Conservation (phyloP, 1,284 basidiomycete species). For the Fomes fomentarius region DNA sequence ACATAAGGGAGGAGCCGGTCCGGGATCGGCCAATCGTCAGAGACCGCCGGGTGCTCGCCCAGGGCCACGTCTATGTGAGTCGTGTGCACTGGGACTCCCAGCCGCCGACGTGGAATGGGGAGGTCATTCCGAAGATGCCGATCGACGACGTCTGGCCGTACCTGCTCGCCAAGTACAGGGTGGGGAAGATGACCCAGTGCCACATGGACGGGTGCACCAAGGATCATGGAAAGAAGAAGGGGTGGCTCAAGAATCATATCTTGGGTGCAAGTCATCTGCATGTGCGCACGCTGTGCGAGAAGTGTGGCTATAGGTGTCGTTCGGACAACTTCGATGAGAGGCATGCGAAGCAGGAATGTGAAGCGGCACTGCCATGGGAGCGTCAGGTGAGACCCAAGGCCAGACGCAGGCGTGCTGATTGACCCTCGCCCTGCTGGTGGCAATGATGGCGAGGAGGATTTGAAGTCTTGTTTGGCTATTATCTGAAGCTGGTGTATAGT, state of each 20-base stretch:
- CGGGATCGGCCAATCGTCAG: too few species aligned
- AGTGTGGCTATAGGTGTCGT: not conserved
- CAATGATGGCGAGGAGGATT: too few species aligned
- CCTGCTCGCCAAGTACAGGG: not conserved
- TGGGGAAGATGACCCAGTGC: not conserved
- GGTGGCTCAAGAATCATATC: not conserved
- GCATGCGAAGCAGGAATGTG: too few species aligned
- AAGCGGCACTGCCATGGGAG: too few species aligned
- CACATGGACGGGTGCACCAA: not conserved
- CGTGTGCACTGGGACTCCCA: conserved; percentile 5
- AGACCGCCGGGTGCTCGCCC: too few species aligned
- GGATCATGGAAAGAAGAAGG: not conserved
- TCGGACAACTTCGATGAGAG: not conserved
- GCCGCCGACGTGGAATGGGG: conserved; percentile 1
- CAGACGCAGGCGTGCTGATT: too few species aligned
- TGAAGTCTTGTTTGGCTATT: too few species aligned
- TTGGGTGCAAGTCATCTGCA: not conserved
- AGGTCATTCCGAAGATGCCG: not conserved
- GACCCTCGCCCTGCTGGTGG: too few species aligned
- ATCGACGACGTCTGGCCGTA: not conserved
- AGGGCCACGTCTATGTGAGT: too few species aligned
- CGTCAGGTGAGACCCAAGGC: too few species aligned
- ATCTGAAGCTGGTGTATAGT: too few species aligned
- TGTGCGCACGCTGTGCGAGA: not conserved
- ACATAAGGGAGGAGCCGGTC: too few species aligned